Conservation (phyloP, 306 rosid genomes). For the Ceratonia siliqua region DNA sequence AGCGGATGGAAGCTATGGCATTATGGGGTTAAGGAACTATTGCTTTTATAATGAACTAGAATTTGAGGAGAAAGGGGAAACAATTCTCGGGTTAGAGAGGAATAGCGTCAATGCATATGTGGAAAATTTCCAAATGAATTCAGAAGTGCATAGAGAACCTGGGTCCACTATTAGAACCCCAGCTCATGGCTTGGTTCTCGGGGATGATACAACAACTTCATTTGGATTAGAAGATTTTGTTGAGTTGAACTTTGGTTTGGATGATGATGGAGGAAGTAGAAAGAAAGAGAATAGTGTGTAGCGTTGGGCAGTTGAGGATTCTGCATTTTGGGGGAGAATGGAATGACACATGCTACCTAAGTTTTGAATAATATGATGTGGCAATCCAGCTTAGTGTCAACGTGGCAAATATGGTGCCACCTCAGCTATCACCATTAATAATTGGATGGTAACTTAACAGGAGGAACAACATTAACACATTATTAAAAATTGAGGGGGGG, state of each 20-base stretch:
- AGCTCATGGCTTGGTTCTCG: background rate
- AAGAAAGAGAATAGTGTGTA: constrained; percentile 23
- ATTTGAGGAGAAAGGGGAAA: constrained; percentile 45
- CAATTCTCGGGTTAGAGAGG: constrained; percentile 35
- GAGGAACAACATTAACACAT: no score
- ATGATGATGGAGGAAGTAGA: constrained; percentile 18
- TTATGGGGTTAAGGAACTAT: constrained; percentile 23
- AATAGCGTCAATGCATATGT: constrained; percentile 22
- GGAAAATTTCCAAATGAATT: background rate
- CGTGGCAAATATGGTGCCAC: no score
- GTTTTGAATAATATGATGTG: no score
- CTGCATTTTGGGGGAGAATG: no score
- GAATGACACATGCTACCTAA: no score
- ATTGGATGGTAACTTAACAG: no score
- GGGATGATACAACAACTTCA: constrained; percentile 22
- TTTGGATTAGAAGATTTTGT: constrained; percentile 25
- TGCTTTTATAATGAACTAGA: constrained; percentile 47
- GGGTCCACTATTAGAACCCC: constrained; percentile 17
- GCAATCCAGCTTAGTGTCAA: no score
- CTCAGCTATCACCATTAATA: no score
- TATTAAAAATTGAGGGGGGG: no score
- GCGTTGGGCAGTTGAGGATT: no score
- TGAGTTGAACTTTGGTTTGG: constrained; percentile 26
- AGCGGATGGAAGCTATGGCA: constrained; percentile 19
- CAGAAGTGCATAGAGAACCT: background rate